Base-by-base conservation (phyloP, 345 rosid genomes). In the Salix arbutifolia region DNA sequence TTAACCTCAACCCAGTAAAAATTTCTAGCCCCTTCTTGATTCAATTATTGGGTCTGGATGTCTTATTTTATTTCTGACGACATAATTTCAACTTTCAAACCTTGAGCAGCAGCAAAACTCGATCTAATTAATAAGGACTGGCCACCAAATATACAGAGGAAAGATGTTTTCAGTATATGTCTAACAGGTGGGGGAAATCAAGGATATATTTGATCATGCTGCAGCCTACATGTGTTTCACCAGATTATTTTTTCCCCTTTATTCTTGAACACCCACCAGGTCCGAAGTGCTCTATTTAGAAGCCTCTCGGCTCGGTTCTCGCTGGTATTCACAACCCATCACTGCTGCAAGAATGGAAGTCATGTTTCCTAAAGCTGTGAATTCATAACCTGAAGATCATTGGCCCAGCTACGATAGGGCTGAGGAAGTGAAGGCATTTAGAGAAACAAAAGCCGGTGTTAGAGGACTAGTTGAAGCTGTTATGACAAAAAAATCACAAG, bases 401-500 rank as follows among this genome's bases (percentile, higher is more conserved):
- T 1, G 53, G 53, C 18, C 53, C 52, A 35, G 9, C 70, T 83
- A 87, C 73, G 79, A 82, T 61, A 82, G 72, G 72, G 77, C 79
- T 21, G 37, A 84, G 40, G 75, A 82, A 67, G 87, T 82, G 44
- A 82, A 77, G 58, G 80, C 79, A 25, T 81, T 76, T 40, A 77
- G 73, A 30, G 80, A 48, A 17, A 81, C 80, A 7, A 76, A 61
- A 67, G 67, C 77, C 30, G 83, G 87, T 8, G 86, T 87, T 50
- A 85, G 80, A 69, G 87, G 88, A 5, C 83, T 87, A 50, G 81
- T 84, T 0, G 90, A 84, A 56, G 70, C 86, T 19, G 90, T 87
- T 14, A 77, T 79, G 17, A 44, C 72, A 21, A 85, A 67, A 66
- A 72, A 66, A 80, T 80, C 67, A 86, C 88, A 18, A 80, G 48